A percentile compares a stretch with the other conserved stretches of the same genome.
These are phyloP conservation scores for Orbilia oligospora DNA, from an alignment of 2,329 filamentous ascomycete genomes.

Conservation along the genomic window DNA sequence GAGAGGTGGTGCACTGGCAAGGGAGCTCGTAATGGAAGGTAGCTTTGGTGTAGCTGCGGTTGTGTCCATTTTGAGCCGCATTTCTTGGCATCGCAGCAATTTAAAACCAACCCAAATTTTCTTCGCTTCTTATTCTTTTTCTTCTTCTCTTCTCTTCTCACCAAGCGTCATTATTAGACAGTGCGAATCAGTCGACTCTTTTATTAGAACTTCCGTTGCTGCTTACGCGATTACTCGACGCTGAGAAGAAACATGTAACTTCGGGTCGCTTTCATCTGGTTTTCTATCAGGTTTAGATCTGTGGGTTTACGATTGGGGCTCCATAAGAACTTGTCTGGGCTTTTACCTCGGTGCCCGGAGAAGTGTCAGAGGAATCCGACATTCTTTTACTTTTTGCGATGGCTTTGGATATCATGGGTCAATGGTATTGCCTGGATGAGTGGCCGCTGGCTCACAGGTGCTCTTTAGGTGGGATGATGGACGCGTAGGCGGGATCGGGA, in stretches of 20 bases:
- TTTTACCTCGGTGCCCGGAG: slow-evolving; percentile 55
- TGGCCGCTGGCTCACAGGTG: no score
- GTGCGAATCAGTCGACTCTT: slow-evolving; percentile 56
- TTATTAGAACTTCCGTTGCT: slow-evolving; percentile 45
- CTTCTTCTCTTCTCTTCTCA: slow-evolving; percentile 30
- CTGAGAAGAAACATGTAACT: slow-evolving; percentile 58
- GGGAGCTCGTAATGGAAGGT: slow-evolving; percentile 17
- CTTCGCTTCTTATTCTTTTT: slow-evolving; percentile 27
- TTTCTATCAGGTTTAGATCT: slow-evolving; percentile 58
- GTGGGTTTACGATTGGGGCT: slow-evolving; percentile 49
- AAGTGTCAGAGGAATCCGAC: slow-evolving; percentile 61
- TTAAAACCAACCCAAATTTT: slow-evolving; percentile 43
- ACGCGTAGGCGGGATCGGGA: not conserved
- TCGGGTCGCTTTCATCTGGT: slow-evolving; percentile 47
- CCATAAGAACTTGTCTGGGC: slow-evolving; percentile 61
- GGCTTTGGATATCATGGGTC: not conserved
- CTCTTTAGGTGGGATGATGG: not conserved
- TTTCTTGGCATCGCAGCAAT: slow-evolving; percentile 49
- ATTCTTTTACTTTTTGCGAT: slow-evolving; percentile 13
- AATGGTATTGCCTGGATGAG: not conserved
- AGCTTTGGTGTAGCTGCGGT: slow-evolving; percentile 39
- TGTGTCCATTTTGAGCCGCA: slow-evolving; percentile 49
- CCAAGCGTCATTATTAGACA: slow-evolving; percentile 61
- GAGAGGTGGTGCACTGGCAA: slow-evolving; percentile 11
- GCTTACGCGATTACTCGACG: slow-evolving; percentile 60